Base-by-base conservation (phyloP, 108 stramenopile species). In the Cyclotella baltica region DNA sequence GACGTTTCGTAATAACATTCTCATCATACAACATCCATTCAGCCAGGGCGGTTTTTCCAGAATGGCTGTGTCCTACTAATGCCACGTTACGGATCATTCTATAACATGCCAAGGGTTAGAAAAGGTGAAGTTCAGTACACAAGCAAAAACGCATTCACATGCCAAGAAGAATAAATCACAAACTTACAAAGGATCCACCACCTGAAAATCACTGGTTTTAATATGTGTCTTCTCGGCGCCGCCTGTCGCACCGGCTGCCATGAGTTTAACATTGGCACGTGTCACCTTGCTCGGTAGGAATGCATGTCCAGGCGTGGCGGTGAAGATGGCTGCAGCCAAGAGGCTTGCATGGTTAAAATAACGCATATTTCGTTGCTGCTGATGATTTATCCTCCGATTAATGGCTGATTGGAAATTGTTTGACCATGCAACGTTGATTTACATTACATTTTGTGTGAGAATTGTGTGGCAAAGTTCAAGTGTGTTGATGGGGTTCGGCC, bases 21-120 rank as follows among this genome's bases (percentile, higher is more conserved):
- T 75, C 75, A 57, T 75, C 75, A 28, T 30, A 75, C 11, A 75
- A 40, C 75, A 75, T 75, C 75, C 75, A 75, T 40, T 75, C 75
- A 4, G 38, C 65, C 51, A 75, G 34, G 0, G 75, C 65, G 28
- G 75, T 67, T 57, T 75, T 75, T 31, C 75, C 75, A 15, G 66
- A 62, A 33, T 75, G 75, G 29, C 59, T 62, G 75, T 75, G 75
- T 5, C 75, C 75, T 9, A 75, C 53, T 8, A 75, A 19, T 0
- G 75, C 75, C 11, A 75, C 66, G 22, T 75, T 75, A 28, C 74
- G 74, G 30, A 75, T 61, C 53, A 52, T 75, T 66, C 74, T 75
- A 23, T 4, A 31, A 31, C 11, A 55, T 10, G 9, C 5, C 4
- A 10, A 46, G 62, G 3, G 34, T 2, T 37, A 19, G 4, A 62